A percentile compares a stretch with the other conserved stretches of the same genome.
These are phyloP conservation scores for Apiospora phragmitis DNA, from an alignment of 2,329 filamentous ascomycete species.

Conservation along the genomic window DNA sequence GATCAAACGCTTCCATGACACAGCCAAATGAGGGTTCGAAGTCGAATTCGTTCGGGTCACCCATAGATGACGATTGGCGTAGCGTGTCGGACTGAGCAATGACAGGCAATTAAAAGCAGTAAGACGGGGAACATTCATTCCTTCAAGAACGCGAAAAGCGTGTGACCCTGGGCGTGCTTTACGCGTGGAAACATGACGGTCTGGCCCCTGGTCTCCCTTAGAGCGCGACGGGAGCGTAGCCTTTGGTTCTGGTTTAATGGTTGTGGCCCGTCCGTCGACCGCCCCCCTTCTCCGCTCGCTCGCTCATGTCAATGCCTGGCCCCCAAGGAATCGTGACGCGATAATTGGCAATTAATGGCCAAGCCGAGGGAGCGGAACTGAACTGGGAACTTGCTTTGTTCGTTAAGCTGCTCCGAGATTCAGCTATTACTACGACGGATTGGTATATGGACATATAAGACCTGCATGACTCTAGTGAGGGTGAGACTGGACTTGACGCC, in stretches of 20 bases:
- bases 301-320: conserved; percentile 8
- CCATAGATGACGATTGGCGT: conserved; percentile 1
- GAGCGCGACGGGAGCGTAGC: conserved; percentile 14
- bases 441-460: conserved; percentile 2
- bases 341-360: conserved; percentile 25
- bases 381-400: neutral
- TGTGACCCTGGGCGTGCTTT: conserved; percentile 23
- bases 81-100: neutral
- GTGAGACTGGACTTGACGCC: conserved; percentile 19
- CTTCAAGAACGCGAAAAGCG: conserved; percentile 30
- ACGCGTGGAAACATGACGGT: conserved; percentile 30
- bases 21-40: neutral
- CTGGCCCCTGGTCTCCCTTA: conserved; percentile 8
- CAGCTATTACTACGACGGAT: neutral
- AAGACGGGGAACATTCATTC: neutral
- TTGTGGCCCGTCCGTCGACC: conserved; percentile 15
- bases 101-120: neutral
- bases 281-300: conserved; percentile 12
- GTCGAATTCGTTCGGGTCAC: neutral
- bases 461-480: conserved; percentile 18
- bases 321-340: conserved; percentile 23
- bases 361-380: neutral
- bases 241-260: conserved; percentile 15
- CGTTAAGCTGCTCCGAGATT: neutral
- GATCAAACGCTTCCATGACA: neutral